Evolutionary conservation across 805 yeast genomes (phyloP), one percentile per base, ranked within the genome.

Genomic region (Wickerhamiella slavikovae): DNA sequence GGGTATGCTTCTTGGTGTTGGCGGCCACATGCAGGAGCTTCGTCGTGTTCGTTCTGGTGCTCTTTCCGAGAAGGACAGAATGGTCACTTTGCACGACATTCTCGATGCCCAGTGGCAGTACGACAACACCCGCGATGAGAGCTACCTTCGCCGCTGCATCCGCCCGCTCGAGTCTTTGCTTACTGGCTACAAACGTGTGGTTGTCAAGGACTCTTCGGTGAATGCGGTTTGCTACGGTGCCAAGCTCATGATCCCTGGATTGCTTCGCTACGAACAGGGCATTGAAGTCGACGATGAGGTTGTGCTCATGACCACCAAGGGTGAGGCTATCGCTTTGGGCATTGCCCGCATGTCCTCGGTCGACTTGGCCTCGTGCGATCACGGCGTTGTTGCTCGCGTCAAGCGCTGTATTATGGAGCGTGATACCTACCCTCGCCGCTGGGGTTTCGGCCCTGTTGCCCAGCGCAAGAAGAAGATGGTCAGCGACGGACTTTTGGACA

Each of bases 361-460:
- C 36, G 98, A 89, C 53, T 66, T 89, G 46, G 83, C 94, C 37
- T 60, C 89, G 19, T 85, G 96, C 59, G 98, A 89, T 57, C 98
- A 89, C 53, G 98, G 98, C 48, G 82, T 83, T 36, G 98, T 85
- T 48, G 94, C 98, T 42, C 82, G 79, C 64, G 93, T 89, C 49
- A 89, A 89, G 68, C 78, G 98, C 64, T 85, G 96, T 64, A 89
- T 89, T 47, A 89, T 89, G 98, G 98, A 89, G 64, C 75, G 98
- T 64, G 98, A 89, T 56, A 70, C 93, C 30, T 89, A 89, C 58
- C 98, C 98, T 60, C 77, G 98, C 68, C 75, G 95, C 68, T 89
- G 98, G 98, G 98, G 98, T 38, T 62, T 89, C 45, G 98, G 98
- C 46, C 98, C 98, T 46, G 79, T 83, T 52, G 96, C 98, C 36